phyloP scores from a whole-genome alignment of 225 moss, liverwort and hornwort species.

The Climacium dendroides region DNA sequence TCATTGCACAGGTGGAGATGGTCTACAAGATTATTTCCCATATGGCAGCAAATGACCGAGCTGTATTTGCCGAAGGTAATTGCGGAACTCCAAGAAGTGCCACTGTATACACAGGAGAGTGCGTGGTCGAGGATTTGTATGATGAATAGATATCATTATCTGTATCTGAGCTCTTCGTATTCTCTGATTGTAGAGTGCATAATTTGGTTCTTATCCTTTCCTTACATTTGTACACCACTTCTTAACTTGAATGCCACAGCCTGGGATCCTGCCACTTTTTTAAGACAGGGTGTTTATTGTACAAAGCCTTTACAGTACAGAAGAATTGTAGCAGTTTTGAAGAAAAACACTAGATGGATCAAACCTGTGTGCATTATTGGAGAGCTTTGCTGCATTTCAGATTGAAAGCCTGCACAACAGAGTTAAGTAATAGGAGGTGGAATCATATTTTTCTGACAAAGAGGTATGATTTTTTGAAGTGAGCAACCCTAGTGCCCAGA shows the following conservation, averaged over 20 bases:
- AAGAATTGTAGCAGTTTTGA: background rate
- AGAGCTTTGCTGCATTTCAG: background rate
- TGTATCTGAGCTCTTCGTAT: background rate
- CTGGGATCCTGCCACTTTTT: background rate
- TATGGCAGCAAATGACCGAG: constrained; percentile 81
- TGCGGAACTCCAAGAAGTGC: constrained; percentile 68
- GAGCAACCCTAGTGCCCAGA: background rate
- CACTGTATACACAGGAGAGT: constrained; percentile 68
- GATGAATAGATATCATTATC: constrained; percentile 7
- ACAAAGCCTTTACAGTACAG: background rate
- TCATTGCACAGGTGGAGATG: constrained; percentile 61
- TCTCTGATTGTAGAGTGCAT: constrained; percentile 10
- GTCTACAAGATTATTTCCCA: constrained; percentile 76
- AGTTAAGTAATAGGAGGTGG: background rate
- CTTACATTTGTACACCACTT: constrained; percentile 31
- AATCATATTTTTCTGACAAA: background rate
- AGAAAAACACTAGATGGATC: background rate
- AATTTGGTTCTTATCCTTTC: background rate
- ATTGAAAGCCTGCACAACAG: background rate
- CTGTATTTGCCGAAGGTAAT: constrained; percentile 63
- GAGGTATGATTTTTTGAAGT: background rate
- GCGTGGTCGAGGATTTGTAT: constrained; percentile 62
- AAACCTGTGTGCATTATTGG: background rate
- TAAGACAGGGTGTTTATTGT: background rate
- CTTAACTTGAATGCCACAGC: constrained; percentile 2